Evolutionary conservation across 768 basidiomycete genomes (phyloP), one percentile per base, ranked within the genome.

Genomic region (Pseudohyphozyma bogoriensis): DNA sequence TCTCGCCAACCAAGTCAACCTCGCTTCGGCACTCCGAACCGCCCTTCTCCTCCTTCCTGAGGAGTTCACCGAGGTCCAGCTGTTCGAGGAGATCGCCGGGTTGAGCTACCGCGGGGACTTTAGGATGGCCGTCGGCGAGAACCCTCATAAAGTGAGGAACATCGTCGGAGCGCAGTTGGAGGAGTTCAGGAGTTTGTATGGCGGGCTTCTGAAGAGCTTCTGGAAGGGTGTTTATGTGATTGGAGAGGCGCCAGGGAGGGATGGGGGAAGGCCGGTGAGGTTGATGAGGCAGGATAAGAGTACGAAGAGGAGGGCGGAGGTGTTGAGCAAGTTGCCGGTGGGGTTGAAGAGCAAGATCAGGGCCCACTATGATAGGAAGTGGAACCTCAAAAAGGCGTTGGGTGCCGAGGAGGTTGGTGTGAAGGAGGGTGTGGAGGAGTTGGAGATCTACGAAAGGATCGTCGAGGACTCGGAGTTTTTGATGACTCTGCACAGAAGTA

Each of bases 1-100:
- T 56, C 79, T 92, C 55, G 89, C 91, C 24, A 87, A 91, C 71
- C 87, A 93, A 69, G 89, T 90, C 71, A 99, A 99, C 78, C 80
- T 95, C 46, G 82, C 85, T 16, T 89, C 87, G 16, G 92, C 92
- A 4, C 79, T 95, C 22, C 85, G 90, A 47, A 83, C 88, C n/a
- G 85, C 90, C 0, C 84, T 97, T 52, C 82, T 95, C 64, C 85
- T 82, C 12, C 83, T 95, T 29, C 89, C 90, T 2, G 79, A 78
- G n/a, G 75, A 78, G 26, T 99, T 99, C 72, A 78, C 84, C 50
- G 88, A 92, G 72, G 79, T 79, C 9, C 79, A 86, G 62, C 81
- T 99, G 3, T 99, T 89, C 71, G 83, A 85, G 67, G 81, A 83
- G 47, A 86, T 99, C 54, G 85, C 93, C 0, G 81, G 84, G 0